A percentile compares a stretch with the other conserved stretches of the same genome.
Evolutionary conservation across 2,329 filamentous ascomycete genomes (phyloP).

Genomic region (Claviceps pusilla): DNA sequence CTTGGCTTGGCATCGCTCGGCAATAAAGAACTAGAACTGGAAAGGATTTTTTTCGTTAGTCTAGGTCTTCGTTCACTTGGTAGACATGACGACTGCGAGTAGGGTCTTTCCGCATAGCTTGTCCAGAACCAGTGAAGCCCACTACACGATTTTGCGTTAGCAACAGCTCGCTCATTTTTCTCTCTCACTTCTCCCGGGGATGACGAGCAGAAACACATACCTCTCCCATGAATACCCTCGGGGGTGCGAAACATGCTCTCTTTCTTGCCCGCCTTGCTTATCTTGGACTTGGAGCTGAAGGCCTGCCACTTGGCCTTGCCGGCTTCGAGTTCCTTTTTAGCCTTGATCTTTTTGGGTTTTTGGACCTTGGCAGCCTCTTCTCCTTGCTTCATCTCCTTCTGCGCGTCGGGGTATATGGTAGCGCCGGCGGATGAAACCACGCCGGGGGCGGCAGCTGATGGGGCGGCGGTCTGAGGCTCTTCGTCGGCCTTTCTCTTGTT

Average conservation of each 20-base stretch:
- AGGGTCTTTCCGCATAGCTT: slow-evolving; percentile 87
- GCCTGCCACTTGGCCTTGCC: slow-evolving; percentile 92
- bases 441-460: slow-evolving; percentile 25
- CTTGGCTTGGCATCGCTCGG: neutral
- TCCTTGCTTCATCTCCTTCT: slow-evolving; percentile 46
- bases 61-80: slow-evolving; percentile 59
- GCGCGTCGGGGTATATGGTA: slow-evolving; percentile 44
- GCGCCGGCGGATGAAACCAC: slow-evolving; percentile 41
- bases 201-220: slow-evolving; percentile 30
- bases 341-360: slow-evolving; percentile 79
- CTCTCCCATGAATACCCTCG: slow-evolving; percentile 71
- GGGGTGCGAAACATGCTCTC: slow-evolving; percentile 96
- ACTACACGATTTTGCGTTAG: slow-evolving; percentile 38
- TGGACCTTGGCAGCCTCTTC: slow-evolving; percentile 55
- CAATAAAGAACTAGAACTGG: slow-evolving; percentile 1
- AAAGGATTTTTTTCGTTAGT: slow-evolving; percentile 28
- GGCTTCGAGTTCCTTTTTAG: slow-evolving; percentile 78
- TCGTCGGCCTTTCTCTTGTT: slow-evolving; percentile 87
- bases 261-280: slow-evolving; percentile 57
- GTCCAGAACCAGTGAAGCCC: slow-evolving; percentile 88
- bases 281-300: slow-evolving; percentile 66
- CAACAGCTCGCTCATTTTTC: neutral
- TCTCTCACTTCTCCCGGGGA: neutral
- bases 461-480: slow-evolving; percentile 43
- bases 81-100: slow-evolving; percentile 74